These are phyloP conservation scores for Mycena capillaripes DNA, from an alignment of 768 basidiomycete genomes.

Conservation along the genomic window DNA sequence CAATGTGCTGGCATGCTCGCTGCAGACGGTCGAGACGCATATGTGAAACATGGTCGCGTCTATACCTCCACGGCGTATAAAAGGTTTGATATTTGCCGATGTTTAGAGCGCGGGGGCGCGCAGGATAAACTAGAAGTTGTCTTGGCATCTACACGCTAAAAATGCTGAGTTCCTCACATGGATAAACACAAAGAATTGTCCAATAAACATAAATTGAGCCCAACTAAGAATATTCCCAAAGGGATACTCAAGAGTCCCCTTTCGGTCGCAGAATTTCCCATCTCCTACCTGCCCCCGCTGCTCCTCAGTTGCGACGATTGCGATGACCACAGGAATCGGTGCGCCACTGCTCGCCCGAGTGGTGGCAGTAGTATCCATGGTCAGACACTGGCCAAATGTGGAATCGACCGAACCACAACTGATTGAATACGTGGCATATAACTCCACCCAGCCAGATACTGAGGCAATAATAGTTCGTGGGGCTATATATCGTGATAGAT, in stretches of 20 bases:
- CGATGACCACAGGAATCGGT: no score
- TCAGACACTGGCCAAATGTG: no score
- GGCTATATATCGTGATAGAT: not conserved
- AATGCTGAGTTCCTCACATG: not conserved
- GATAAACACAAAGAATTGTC: not conserved
- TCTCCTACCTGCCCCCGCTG: no score
- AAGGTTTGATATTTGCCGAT: conserved; percentile 10
- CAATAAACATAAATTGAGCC: not conserved
- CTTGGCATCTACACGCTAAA: not conserved
- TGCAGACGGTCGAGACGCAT: conserved; percentile 7
- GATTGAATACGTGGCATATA: no score
- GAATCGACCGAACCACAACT: no score
- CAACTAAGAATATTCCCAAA: no score
- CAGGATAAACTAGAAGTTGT: not conserved
- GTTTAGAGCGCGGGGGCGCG: not conserved
- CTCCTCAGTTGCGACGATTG: no score
- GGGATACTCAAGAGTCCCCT: no score
- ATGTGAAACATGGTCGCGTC: conserved; percentile 10
- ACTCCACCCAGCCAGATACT: conserved; percentile 9
- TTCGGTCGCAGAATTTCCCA: no score
- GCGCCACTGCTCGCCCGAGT: no score
- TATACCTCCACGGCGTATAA: not conserved
- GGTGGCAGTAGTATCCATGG: no score
- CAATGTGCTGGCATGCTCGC: not conserved
- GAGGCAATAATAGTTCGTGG: conserved; percentile 9